phyloP scores from a whole-genome alignment of 441 rosid genomes.

The Corymbia calophylla region DNA sequence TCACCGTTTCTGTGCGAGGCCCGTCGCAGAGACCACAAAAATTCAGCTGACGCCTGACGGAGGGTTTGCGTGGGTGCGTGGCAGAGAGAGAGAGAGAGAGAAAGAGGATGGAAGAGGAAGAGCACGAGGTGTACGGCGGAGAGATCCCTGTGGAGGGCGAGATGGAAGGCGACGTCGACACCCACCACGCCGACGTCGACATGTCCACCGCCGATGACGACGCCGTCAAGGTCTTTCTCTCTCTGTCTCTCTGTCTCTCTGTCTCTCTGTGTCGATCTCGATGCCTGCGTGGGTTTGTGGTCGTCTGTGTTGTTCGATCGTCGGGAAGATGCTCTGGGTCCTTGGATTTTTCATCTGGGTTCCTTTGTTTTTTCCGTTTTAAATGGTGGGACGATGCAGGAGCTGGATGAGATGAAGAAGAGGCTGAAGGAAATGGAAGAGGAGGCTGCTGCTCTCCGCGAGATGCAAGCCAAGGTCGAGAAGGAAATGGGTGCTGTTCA shows the following conservation, averaged over 20 bases:
- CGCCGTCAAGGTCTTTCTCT: constrained; percentile 51
- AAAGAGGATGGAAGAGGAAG: constrained; percentile 69
- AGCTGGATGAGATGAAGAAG: constrained; percentile 90
- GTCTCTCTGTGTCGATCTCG: neutral
- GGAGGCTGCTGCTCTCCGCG: constrained; percentile 93
- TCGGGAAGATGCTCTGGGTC: neutral
- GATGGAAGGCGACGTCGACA: constrained; percentile 63
- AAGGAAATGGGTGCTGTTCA: constrained; percentile 89
- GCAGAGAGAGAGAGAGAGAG: neutral
- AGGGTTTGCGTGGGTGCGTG: neutral
- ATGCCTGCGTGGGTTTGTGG: neutral
- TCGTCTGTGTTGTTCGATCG: neutral
- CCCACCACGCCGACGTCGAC: constrained; percentile 53
- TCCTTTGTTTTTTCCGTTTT: neutral
- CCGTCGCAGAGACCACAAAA: neutral
- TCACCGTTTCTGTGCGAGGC: neutral
- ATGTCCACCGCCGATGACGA: constrained; percentile 74
- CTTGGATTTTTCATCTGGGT: neutral
- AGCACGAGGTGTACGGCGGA: constrained; percentile 93
- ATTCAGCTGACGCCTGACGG: neutral
- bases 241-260: neutral
- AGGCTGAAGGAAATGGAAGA: constrained; percentile 95
- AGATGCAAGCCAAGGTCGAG: constrained; percentile 97
- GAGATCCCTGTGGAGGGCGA: constrained; percentile 79
- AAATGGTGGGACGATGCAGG: constrained; percentile 27